phyloP scores from a whole-genome alignment of 2,329 filamentous ascomycete genomes.

The Colletotrichum trifolii region DNA sequence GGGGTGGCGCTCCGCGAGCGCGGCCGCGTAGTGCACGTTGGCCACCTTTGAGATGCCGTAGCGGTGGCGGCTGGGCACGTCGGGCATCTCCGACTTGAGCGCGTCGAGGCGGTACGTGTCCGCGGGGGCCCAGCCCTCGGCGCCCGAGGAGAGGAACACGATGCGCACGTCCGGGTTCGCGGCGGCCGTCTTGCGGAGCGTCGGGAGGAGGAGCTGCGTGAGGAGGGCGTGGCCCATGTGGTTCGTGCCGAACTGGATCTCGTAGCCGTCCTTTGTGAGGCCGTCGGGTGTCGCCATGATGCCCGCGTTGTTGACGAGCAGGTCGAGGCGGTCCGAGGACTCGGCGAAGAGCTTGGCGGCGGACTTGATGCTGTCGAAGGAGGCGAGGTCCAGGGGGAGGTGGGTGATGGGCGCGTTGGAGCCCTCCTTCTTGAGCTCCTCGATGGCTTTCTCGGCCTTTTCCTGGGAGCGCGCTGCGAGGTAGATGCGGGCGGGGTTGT shows the following conservation, averaged over 20 bases:
- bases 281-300: conserved; percentile 42
- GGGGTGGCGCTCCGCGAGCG: conserved; percentile 44
- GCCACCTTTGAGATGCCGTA: conserved; percentile 49
- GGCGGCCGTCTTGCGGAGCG: conserved; percentile 39
- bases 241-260: conserved; percentile 46
- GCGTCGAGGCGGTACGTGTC: conserved; percentile 46
- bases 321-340: conserved; percentile 42
- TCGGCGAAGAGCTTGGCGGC: conserved; percentile 33
- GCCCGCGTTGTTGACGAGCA: conserved; percentile 44
- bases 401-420: conserved; percentile 12
- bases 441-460: conserved; percentile 30
- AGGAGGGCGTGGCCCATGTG: conserved; percentile 44
- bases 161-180: conserved; percentile 42
- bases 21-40: conserved; percentile 45
- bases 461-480: conserved; percentile 35
- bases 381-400: conserved; percentile 32
- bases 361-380: conserved; percentile 33
- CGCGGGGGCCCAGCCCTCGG: conserved; percentile 39
- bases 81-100: conserved; percentile 41
- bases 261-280: conserved; percentile 44
- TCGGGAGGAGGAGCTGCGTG: conserved; percentile 40
- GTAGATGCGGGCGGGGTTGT: conserved; percentile 40
- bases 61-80: conserved; percentile 39
- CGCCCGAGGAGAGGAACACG: conserved; percentile 44
- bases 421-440: conserved; percentile 12